Base-by-base conservation (phyloP, 805 yeast species). In the Ogataea wickerhamii region DNA sequence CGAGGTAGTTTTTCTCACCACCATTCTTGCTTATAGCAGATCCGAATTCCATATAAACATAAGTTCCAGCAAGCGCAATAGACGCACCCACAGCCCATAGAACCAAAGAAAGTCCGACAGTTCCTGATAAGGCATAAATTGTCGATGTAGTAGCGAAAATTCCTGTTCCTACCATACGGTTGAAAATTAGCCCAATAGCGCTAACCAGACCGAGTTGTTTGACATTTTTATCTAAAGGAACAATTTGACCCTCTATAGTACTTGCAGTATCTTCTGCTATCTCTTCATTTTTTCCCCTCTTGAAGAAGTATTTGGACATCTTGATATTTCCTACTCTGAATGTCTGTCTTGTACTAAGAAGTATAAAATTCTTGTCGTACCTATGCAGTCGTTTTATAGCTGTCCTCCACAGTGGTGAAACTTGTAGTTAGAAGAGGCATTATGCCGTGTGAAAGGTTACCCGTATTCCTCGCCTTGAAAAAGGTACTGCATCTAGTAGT, bases 1-100 rank as follows among this genome's bases (percentile, higher is more conserved):
- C 91, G 52, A 85, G 64, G 58, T 85, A 85, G 56, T 82, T 82
- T 64, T 83, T 83, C 56, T 85, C 94, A 51, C 93, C 95, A 49
- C 94, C 94, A 53, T 85, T 85, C 64, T 80, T 76, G 5, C 38
- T 32, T 18, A 47, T 47, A 10, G 47, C 51, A 17, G 48, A 44
- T 12, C 94, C 94, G 58, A 82, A 81, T 55, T 84, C 93, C 78
- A 84, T 76, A 59, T 84, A 85, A 3, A 81, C 87, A 53, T 76
- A 71, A 49, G 82, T 59, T 24, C 83, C 83, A 23, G 78, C 60
- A 7, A 74, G 36, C 16, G 91, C 83, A 47, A 84, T 84, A 24
- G 80, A 46, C 6, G 86, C 73, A 32, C 94, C 94, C 12, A 78
- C 78, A 19, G 74, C 74, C 91, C 93, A 85, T 59, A 85, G 68